phyloP scores from a whole-genome alignment of 495 filamentous ascomycete genomes.

The Cryomyces minteri region DNA sequence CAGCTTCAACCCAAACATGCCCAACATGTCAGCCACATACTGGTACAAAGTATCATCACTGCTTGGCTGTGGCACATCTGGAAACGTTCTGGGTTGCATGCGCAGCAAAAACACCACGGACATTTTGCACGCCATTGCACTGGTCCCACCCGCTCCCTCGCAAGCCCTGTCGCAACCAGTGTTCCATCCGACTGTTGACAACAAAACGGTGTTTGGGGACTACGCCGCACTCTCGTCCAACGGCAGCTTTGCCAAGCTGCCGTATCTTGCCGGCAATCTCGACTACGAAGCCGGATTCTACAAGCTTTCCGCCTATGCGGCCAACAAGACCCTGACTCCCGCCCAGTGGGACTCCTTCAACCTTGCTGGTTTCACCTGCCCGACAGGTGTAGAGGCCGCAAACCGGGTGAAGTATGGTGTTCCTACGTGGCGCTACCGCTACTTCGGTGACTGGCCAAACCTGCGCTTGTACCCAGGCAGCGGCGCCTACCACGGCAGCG shows the following conservation, averaged over 20 bases:
- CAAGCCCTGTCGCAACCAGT: background rate
- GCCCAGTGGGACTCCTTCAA: conserved; percentile 23
- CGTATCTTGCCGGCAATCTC: conserved; percentile 23
- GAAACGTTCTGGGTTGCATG: conserved; percentile 27
- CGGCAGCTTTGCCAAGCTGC: conserved; percentile 4
- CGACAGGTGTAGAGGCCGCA: conserved; percentile 18
- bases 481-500: conserved; percentile 29
- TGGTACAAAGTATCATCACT: conserved; percentile 24
- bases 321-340: conserved; percentile 11
- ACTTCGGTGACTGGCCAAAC: conserved; percentile 30
- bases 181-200: conserved; percentile 5
- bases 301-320: conserved; percentile 16
- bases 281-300: conserved; percentile 29
- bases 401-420: conserved; percentile 16
- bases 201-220: conserved; percentile 2
- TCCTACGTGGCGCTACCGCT: conserved; percentile 33
- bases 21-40: conserved; percentile 6
- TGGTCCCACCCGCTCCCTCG: background rate
- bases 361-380: conserved; percentile 27
- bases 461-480: conserved; percentile 24
- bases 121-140: conserved; percentile 17
- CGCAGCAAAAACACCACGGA: conserved; percentile 16
- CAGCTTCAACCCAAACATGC: conserved; percentile 22
- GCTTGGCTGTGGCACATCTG: conserved; percentile 23
- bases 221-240: conserved; percentile 1